Conservation (phyloP, 176 grass and related monocot species). For the Triticum timopheevii region DNA sequence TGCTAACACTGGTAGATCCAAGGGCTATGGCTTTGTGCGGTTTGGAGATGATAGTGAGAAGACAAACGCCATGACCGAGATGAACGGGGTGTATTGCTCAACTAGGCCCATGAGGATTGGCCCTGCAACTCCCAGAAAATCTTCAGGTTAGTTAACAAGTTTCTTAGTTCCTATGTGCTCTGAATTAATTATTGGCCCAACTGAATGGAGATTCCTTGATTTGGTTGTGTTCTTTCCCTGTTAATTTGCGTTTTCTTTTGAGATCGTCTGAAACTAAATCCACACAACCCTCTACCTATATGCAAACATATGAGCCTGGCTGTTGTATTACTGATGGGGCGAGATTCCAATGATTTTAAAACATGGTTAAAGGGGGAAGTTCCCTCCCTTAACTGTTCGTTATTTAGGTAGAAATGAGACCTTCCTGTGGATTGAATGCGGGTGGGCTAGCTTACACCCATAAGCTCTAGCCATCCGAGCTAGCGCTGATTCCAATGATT, state of each 20-base stretch:
- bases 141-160: constrained; percentile 59
- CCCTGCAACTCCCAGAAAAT: constrained; percentile 92
- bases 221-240: background rate
- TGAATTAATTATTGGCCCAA: background rate
- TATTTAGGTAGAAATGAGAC: background rate
- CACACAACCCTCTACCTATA: background rate
- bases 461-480: background rate
- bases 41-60: constrained; percentile 95
- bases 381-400: background rate
- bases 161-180: constrained; percentile 19
- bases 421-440: background rate
- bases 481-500: background rate
- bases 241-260: background rate
- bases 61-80: constrained; percentile 82
- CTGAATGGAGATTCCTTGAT: background rate
- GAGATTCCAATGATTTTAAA: background rate
- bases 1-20: constrained; percentile 94
- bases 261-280: background rate
- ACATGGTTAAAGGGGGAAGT: background rate
- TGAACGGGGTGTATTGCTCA: constrained; percentile 96
- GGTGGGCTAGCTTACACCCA: background rate
- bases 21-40: constrained; percentile 96
- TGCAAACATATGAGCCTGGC: background rate
- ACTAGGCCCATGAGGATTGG: constrained; percentile 92
- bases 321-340: background rate